Conservation (phyloP, 2,329 filamentous ascomycete species). For the Pyricularia pennisetigena region DNA sequence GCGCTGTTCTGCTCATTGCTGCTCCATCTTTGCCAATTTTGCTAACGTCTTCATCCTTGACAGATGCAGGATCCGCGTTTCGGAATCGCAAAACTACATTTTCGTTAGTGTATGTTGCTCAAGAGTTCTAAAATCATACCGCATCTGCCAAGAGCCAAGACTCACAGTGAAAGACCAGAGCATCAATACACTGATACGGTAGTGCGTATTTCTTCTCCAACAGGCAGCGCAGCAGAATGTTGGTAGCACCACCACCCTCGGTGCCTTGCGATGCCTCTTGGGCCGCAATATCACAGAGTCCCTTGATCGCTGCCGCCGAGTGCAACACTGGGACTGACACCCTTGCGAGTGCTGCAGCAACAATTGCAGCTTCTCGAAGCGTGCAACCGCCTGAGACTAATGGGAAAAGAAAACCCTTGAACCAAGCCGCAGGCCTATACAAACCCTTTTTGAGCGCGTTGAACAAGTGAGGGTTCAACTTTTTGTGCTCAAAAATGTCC, state of each 20-base stretch:
- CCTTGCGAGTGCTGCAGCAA: slow-evolving; percentile 74
- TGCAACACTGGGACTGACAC: slow-evolving; percentile 86
- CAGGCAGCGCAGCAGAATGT: slow-evolving; percentile 87
- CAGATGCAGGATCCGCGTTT: slow-evolving; percentile 51
- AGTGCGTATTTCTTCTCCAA: slow-evolving; percentile 96
- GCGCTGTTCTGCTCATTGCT: slow-evolving; percentile 22
- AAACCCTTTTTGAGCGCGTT: slow-evolving; percentile 85
- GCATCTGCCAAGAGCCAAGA: not conserved
- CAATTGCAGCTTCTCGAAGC: slow-evolving; percentile 81
- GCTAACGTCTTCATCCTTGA: slow-evolving; percentile 38
- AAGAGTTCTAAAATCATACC: not conserved
- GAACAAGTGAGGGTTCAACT: slow-evolving; percentile 92
- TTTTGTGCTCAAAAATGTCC: slow-evolving; percentile 88
- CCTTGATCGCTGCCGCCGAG: slow-evolving; percentile 83
- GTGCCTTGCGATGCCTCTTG: slow-evolving; percentile 76
- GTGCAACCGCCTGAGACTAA: slow-evolving; percentile 86
- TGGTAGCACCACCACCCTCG: slow-evolving; percentile 84
- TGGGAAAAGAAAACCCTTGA: slow-evolving; percentile 89
- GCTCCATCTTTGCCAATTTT: slow-evolving; percentile 18
- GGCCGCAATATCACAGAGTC: slow-evolving; percentile 87
- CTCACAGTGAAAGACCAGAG: slow-evolving; percentile 78
- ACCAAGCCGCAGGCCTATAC: slow-evolving; percentile 92
- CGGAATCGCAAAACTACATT: slow-evolving; percentile 51
- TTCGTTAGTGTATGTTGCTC: not conserved
- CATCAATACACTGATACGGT: slow-evolving; percentile 88